Conservation (phyloP, 169 alveolate species). For the Plasmodium inui region DNA sequence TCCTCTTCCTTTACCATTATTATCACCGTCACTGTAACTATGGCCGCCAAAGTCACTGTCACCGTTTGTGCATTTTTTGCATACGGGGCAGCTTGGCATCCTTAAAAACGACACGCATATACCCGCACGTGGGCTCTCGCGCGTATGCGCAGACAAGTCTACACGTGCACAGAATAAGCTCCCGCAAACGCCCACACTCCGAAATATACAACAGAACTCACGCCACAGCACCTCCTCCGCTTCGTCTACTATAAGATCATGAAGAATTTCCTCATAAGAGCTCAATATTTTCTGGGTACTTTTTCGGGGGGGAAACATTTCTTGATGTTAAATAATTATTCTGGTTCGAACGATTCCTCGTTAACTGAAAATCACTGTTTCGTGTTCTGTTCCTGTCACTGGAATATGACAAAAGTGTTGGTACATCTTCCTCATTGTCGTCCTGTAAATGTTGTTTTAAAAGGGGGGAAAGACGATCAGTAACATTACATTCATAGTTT, state of each 20-base stretch:
- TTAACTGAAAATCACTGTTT: slow-evolving; percentile 49
- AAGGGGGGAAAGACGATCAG: neutral
- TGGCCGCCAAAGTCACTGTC: neutral
- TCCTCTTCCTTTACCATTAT: neutral
- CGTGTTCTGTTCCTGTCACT: slow-evolving; percentile 58
- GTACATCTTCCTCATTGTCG: slow-evolving; percentile 84
- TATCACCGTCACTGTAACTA: neutral
- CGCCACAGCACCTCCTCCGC: neutral
- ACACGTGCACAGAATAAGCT: neutral
- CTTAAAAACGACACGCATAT: neutral
- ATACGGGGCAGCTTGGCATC: neutral
- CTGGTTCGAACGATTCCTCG: slow-evolving; percentile 69
- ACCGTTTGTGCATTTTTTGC: neutral
- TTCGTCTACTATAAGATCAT: neutral
- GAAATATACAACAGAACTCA: neutral
- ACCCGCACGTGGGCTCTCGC: neutral
- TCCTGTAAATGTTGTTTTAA: slow-evolving; percentile 24
- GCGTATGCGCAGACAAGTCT: neutral
- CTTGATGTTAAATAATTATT: slow-evolving; percentile 51
- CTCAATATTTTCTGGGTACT: slow-evolving; percentile 62
- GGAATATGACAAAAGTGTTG: slow-evolving; percentile 80
- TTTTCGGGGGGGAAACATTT: slow-evolving; percentile 24
- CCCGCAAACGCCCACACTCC: neutral
- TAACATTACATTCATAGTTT: neutral
- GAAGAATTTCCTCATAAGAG: slow-evolving; percentile 22